Base-by-base conservation (phyloP, 2,329 filamentous ascomycete species). In the Ceratocystis smalleyi region DNA sequence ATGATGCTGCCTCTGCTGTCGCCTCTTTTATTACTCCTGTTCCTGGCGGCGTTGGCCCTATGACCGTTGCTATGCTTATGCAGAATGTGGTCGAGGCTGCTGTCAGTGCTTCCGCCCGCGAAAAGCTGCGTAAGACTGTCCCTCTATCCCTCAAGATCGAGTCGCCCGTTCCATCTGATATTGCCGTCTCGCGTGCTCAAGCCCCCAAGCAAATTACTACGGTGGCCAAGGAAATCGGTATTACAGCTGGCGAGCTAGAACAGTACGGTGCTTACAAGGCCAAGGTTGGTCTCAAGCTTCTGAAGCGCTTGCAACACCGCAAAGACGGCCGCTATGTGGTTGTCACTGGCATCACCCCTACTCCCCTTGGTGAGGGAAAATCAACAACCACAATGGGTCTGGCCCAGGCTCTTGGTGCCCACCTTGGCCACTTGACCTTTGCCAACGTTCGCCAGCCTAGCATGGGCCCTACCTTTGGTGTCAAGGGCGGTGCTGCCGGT, bases 11-110 rank as follows among this genome's bases (percentile, higher is more conserved):
- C 17, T 81, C 81, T 17, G 80, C 95, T 72, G 88, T 96, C 51
- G 94, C 91, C 22, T 96, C 91, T 1, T 83, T 88, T 71, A 96
- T 99, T 71, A 99, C 94, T 1, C 94, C 94, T 0, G 94, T 99
- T 1, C 94, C 94, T 1, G 94, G 94, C 65, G 94, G 94, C 74
- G 94, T 99, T 66, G 94, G 94, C 0, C 94, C 94, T 61, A 99
- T 99, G 94, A 99, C 94, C 2, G 91, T 99, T 68, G 94, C 94
- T 67, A 99, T 99, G 94, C 80, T 99, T 59, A 78, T 99, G 70
- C 89, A 95, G 75, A 99, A 99, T 72, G 91, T 97, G 7, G 87
- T 97, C 64, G 87, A 92, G 69, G 86, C 92, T 43, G 87, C 94
- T 43, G 87, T 85, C 60, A 78, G 82, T 65, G 91, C 89, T 72